Conservation (phyloP, 768 basidiomycete genomes). For the Scleroderma citrinum region DNA sequence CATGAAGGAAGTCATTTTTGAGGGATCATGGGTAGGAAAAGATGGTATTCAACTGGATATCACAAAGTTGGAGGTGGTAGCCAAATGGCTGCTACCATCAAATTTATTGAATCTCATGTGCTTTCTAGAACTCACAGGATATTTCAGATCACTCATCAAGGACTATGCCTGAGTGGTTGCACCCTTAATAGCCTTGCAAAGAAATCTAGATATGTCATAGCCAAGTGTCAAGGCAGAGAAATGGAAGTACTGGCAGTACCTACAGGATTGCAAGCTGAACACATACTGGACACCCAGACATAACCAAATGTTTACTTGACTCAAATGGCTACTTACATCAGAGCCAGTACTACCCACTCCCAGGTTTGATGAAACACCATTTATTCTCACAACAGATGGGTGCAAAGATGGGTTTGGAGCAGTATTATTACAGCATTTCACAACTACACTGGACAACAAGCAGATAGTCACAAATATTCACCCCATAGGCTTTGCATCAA, state of each 20-base stretch:
- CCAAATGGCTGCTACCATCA: neutral
- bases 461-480: no score
- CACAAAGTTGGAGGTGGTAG: no score
- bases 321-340: no score
- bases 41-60: no score
- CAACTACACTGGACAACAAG: neutral
- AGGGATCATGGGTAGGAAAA: neutral
- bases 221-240: no score
- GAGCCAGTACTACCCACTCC: no score
- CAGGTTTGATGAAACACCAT: conserved; percentile 30
- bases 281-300: neutral
- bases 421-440: conserved; percentile 22
- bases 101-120: neutral
- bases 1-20: conserved; percentile 2
- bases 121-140: conserved; percentile 7
- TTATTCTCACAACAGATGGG: conserved; percentile 32
- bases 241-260: no score
- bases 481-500: no score
- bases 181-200: no score
- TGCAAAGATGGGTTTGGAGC: conserved; percentile 30
- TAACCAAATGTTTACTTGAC: no score
- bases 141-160: conserved; percentile 6
- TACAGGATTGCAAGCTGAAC: no score
- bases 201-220: no score
- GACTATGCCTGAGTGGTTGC: conserved; percentile 1